Evolutionary conservation across 306 rosid species (phyloP).

Genomic region (Carpinus viminea): DNA sequence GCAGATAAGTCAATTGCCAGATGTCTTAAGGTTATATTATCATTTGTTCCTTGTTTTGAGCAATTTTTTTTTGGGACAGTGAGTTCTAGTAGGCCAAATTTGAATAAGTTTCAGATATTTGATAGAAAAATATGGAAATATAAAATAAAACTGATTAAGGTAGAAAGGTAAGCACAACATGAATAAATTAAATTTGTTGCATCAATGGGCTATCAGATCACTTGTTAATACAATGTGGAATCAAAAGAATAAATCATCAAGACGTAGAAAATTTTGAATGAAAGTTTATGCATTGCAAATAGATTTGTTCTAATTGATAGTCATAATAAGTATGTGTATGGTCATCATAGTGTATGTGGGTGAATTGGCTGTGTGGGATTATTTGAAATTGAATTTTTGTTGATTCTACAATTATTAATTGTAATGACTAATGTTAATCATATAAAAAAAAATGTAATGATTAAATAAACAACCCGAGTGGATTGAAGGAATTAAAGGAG

Average conservation of each 20-base stretch:
- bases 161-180: not conserved
- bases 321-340: not conserved
- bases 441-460: not conserved
- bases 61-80: not conserved
- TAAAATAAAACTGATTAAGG: not conserved
- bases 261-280: not conserved
- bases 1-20: not conserved
- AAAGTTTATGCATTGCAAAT: not conserved
- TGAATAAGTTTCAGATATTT: not conserved
- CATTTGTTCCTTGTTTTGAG: not conserved
- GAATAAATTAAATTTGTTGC: not conserved
- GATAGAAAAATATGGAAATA: not conserved
- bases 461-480: not conserved
- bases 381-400: not conserved
- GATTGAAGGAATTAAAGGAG: not conserved
- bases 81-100: not conserved
- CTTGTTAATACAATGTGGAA: not conserved
- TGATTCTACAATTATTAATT: not conserved
- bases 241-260: not conserved
- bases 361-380: not conserved
- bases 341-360: not conserved
- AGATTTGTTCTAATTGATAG: not conserved
- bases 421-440: not conserved
- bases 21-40: not conserved
- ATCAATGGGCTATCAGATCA: not conserved